Evolutionary conservation across 2,329 filamentous ascomycete species (phyloP).

Genomic region (Pyrenochaeta sp.): DNA sequence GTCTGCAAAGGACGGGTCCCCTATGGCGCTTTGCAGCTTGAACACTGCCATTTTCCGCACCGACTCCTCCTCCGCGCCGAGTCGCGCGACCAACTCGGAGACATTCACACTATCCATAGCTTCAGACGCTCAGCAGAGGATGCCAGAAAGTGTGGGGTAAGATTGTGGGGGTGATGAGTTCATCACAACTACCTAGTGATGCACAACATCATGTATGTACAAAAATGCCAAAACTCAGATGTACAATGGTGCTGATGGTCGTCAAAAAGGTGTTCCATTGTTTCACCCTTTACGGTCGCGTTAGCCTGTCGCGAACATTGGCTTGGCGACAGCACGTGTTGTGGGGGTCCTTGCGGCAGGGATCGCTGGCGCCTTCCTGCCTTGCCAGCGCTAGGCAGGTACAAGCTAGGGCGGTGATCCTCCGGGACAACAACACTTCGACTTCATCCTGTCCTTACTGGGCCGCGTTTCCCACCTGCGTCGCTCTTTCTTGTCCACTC

Average conservation of each 20-base stretch:
- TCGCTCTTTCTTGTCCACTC: conserved; percentile 5
- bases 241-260: conserved; percentile 8
- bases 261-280: conserved; percentile 3
- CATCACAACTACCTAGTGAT: conserved; percentile 21
- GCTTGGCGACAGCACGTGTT: conserved; percentile 33
- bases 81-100: conserved; percentile 65
- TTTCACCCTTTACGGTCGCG: conserved; percentile 19
- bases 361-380: conserved; percentile 1
- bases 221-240: conserved; percentile 7
- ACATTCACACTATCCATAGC: conserved; percentile 65
- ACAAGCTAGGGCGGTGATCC: conserved; percentile 21
- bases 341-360: conserved; percentile 16
- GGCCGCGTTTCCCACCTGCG: background rate
- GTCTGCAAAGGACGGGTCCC: conserved; percentile 95
- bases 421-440: conserved; percentile 19
- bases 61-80: conserved; percentile 78
- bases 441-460: background rate
- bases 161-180: conserved; percentile 10
- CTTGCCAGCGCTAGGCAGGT: conserved; percentile 30
- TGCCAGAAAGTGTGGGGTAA: conserved; percentile 20
- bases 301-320: conserved; percentile 19
- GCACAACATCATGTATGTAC: conserved; percentile 10
- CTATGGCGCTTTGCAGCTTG: conserved; percentile 94
- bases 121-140: conserved; percentile 8
- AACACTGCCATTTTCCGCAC: conserved; percentile 98